A percentile compares a stretch with the other conserved stretches of the same genome.
These are phyloP conservation scores for Phanerodontia chrysosporium DNA, from an alignment of 768 basidiomycete species.

Conservation along the genomic window DNA sequence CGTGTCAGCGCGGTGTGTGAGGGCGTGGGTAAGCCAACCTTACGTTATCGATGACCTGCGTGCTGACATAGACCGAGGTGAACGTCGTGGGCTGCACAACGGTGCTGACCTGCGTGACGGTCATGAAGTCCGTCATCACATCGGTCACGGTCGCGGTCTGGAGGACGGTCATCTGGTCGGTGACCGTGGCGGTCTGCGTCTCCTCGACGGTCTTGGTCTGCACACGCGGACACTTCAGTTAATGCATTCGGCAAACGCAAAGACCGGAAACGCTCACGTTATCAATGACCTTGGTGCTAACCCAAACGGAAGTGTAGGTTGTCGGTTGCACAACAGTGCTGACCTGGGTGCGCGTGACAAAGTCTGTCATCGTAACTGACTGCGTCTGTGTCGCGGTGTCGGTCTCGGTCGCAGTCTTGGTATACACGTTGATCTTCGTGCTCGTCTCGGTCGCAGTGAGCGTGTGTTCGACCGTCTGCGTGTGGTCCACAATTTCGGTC, in stretches of 20 bases:
- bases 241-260: not conserved
- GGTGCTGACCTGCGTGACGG: slow-evolving; percentile 50
- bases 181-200: slow-evolving; percentile 33
- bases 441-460: slow-evolving; percentile 59
- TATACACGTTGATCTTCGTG: slow-evolving; percentile 54
- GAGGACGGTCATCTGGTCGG: slow-evolving; percentile 30
- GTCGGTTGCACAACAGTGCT: slow-evolving; percentile 53
- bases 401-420: slow-evolving; percentile 35
- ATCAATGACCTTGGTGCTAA: slow-evolving; percentile 54
- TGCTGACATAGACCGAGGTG: slow-evolving; percentile 50
- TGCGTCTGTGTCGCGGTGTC: slow-evolving; percentile 33
- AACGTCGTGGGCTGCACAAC: slow-evolving; percentile 53
- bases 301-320: slow-evolving; percentile 49
- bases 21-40: slow-evolving; percentile 13
- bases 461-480: slow-evolving; percentile 49
- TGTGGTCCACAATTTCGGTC: slow-evolving; percentile 57
- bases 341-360: slow-evolving; percentile 50
- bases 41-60: slow-evolving; percentile 54
- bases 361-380: slow-evolving; percentile 51
- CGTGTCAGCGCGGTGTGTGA: not conserved
- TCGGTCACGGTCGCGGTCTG: slow-evolving; percentile 49
- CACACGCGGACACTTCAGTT: not conserved
- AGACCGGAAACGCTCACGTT: slow-evolving; percentile 48
- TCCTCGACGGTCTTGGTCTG: slow-evolving; percentile 56
- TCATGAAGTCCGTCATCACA: slow-evolving; percentile 46